These are phyloP conservation scores for Priceomyces castillae DNA, from an alignment of 805 yeast genomes.

Conservation along the genomic window DNA sequence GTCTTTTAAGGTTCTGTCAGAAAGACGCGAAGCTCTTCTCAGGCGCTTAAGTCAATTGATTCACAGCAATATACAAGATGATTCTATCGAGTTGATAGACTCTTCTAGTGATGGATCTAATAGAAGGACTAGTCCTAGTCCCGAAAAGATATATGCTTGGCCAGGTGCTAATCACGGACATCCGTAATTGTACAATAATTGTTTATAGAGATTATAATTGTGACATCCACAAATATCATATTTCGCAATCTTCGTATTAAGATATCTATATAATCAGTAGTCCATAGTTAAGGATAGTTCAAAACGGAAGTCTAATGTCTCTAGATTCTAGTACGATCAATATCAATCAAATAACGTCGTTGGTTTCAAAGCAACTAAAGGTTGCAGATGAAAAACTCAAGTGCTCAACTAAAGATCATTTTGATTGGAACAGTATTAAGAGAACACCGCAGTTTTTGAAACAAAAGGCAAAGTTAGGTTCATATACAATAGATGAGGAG, in stretches of 20 bases:
- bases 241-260: slow-evolving; percentile 1
- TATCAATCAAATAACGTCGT: slow-evolving; percentile 5
- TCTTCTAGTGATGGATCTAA: slow-evolving; percentile 18
- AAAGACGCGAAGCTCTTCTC: slow-evolving; percentile 13
- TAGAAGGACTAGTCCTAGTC: slow-evolving; percentile 29
- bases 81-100: slow-evolving; percentile 14
- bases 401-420: slow-evolving; percentile 10
- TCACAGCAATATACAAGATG: slow-evolving; percentile 12
- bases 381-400: slow-evolving; percentile 10
- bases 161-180: slow-evolving; percentile 70
- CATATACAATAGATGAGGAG: slow-evolving; percentile 37
- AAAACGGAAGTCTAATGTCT: neutral
- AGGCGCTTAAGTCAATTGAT: slow-evolving; percentile 14
- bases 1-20: slow-evolving; percentile 14
- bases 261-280: neutral
- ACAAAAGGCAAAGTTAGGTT: slow-evolving; percentile 23
- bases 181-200: slow-evolving; percentile 29
- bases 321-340: neutral
- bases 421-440: slow-evolving; percentile 27
- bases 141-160: slow-evolving; percentile 52
- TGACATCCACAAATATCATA: slow-evolving; percentile 1
- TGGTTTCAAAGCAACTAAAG: slow-evolving; percentile 7
- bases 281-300: neutral
- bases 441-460: slow-evolving; percentile 32
- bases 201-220: neutral